phyloP scores from a whole-genome alignment of 345 rosid species.

The Salix brachista region DNA sequence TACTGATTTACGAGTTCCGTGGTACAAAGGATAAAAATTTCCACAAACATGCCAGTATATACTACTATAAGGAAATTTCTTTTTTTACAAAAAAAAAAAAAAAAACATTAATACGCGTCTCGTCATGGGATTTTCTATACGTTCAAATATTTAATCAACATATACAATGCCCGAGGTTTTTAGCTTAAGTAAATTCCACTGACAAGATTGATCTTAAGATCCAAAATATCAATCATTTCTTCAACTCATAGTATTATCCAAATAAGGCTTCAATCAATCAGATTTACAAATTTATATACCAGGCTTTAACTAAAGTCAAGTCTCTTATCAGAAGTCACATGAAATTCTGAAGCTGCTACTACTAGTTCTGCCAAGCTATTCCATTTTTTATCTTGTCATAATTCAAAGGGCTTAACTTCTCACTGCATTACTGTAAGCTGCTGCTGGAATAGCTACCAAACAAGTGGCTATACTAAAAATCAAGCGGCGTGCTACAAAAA shows the following conservation, averaged over 20 bases:
- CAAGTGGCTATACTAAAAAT: background rate
- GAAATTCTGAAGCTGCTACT: background rate
- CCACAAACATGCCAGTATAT: background rate
- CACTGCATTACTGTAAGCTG: background rate
- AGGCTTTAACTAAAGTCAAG: background rate
- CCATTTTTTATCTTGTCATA: background rate
- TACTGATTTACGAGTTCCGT: background rate
- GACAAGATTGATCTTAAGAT: background rate
- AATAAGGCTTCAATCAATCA: background rate
- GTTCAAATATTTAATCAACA: background rate
- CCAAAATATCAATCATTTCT: background rate
- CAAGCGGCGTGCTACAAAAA: background rate
- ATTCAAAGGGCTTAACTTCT: background rate
- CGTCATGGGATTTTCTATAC: background rate
- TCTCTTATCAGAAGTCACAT: background rate
- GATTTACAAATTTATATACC: background rate
- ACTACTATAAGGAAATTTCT: background rate
- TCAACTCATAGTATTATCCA: background rate
- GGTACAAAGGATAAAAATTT: background rate
- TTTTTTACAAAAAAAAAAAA: too few species aligned
- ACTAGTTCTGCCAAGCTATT: background rate
- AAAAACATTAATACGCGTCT: background rate
- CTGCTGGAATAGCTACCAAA: background rate
- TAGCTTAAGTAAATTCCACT: background rate
- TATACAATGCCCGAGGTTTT: background rate